phyloP scores from a whole-genome alignment of 441 rosid genomes.

The Populus trichocarpa region DNA sequence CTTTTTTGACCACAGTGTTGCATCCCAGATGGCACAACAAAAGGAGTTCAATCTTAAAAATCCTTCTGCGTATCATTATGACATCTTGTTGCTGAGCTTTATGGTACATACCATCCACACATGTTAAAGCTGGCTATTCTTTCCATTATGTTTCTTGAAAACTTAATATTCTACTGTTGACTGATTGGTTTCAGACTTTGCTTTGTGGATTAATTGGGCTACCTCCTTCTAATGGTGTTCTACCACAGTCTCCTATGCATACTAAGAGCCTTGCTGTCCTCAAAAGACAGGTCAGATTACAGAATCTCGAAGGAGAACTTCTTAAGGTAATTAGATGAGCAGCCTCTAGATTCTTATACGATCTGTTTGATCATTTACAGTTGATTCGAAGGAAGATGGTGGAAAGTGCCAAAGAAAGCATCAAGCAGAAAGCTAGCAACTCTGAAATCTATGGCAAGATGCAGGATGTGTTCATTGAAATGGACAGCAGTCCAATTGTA shows the following conservation, averaged over 20 bases:
- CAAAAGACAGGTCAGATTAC: slow-evolving; percentile 39
- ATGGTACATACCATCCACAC: slow-evolving; percentile 26
- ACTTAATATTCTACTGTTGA: neutral
- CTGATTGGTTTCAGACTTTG: slow-evolving; percentile 34
- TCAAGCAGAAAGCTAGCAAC: slow-evolving; percentile 38
- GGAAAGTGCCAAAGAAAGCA: slow-evolving; percentile 45
- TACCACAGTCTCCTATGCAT: slow-evolving; percentile 67
- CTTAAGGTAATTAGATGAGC: neutral
- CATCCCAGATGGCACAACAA: slow-evolving; percentile 60
- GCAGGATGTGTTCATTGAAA: slow-evolving; percentile 44
- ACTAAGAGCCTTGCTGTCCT: slow-evolving; percentile 60
- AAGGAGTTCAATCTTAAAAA: slow-evolving; percentile 42
- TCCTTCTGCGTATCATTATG: slow-evolving; percentile 39
- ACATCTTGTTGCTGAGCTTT: slow-evolving; percentile 41
- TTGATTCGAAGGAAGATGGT: slow-evolving; percentile 45
- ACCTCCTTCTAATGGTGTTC: slow-evolving; percentile 58
- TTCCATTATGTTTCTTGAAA: neutral
- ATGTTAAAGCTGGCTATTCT: neutral
- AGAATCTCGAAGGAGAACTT: neutral
- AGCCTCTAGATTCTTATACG: neutral
- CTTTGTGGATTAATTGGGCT: slow-evolving; percentile 57
- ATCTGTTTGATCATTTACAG: slow-evolving; percentile 15
- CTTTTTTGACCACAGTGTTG: slow-evolving; percentile 60
- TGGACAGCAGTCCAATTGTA: slow-evolving; percentile 33
- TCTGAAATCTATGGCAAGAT: slow-evolving; percentile 45